Conservation (phyloP, 192 early-diverging fungal genomes). For the Globomyces pollinis-pini region DNA sequence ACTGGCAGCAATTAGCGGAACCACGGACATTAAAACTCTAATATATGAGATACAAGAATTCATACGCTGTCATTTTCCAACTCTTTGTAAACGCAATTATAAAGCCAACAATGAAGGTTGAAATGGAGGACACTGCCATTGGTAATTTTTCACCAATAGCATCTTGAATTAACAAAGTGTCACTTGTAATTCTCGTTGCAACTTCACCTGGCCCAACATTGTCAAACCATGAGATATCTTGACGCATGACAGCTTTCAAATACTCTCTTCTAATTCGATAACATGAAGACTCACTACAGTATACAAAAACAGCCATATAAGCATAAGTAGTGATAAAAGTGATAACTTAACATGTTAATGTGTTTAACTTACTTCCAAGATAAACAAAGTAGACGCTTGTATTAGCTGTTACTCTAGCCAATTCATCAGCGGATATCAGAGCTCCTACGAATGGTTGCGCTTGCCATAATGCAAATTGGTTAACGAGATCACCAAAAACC, state of each 20-base stretch:
- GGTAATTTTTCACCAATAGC: slow-evolving; percentile 81
- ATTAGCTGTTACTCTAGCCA: background rate
- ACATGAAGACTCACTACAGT: slow-evolving; percentile 46
- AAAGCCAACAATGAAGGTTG: slow-evolving; percentile 67
- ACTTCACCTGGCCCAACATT: slow-evolving; percentile 65
- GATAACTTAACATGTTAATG: too few species aligned
- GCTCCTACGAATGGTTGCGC: background rate
- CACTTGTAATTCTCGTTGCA: slow-evolving; percentile 76
- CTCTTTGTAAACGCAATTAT: slow-evolving; percentile 60
- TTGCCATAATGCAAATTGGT: slow-evolving; percentile 4
- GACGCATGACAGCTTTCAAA: slow-evolving; percentile 68
- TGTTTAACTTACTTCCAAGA: too few species aligned
- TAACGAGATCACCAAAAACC: slow-evolving; percentile 11
- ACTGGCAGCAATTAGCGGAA: slow-evolving; percentile 62
- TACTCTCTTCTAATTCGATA: slow-evolving; percentile 70
- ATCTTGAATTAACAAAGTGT: slow-evolving; percentile 81
- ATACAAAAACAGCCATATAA: slow-evolving; percentile 48
- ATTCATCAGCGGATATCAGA: slow-evolving; percentile 1
- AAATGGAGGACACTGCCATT: slow-evolving; percentile 51
- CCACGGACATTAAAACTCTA: slow-evolving; percentile 60
- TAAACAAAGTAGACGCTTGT: slow-evolving; percentile 43
- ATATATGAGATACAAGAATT: slow-evolving; percentile 11
- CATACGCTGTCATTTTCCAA: slow-evolving; percentile 76
- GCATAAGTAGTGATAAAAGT: slow-evolving; percentile 50
- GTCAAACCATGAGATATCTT: slow-evolving; percentile 87